These are phyloP conservation scores for Perkinsus olseni DNA, from an alignment of 169 alveolate species.

Conservation along the genomic window DNA sequence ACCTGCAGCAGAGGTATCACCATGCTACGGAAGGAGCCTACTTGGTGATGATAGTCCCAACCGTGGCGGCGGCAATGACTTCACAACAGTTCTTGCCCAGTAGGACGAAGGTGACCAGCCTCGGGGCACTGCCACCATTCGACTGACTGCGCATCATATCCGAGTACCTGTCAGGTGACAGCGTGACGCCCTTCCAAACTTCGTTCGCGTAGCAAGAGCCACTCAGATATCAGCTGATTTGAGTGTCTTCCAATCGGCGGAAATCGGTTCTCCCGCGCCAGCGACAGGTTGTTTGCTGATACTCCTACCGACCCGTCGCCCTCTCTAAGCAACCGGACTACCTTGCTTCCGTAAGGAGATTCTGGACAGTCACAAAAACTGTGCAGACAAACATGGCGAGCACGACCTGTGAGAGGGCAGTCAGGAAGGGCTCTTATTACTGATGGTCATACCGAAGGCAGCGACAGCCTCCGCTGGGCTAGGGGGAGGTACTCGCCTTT, in stretches of 20 bases:
- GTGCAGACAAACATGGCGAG: neutral
- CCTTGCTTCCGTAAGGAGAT: neutral
- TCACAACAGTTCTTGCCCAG: neutral
- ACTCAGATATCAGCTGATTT: too few relatives aligned
- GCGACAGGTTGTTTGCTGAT: too few relatives aligned
- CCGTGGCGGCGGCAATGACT: neutral
- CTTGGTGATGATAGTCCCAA: neutral
- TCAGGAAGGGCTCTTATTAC: neutral
- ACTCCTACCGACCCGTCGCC: too few relatives aligned
- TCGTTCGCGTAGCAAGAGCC: too few relatives aligned
- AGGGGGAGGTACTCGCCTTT: neutral
- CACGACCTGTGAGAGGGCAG: neutral
- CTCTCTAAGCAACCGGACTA: neutral
- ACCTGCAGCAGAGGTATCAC: neutral
- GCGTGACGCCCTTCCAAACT: too few relatives aligned
- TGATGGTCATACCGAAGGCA: neutral
- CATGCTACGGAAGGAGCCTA: neutral
- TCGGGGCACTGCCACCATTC: neutral
- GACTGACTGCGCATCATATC: neutral
- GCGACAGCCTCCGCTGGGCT: neutral
- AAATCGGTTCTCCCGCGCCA: too few relatives aligned
- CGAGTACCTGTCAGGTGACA: neutral
- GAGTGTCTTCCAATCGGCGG: too few relatives aligned
- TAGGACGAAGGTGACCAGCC: neutral
- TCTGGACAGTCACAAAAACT: neutral